Evolutionary conservation across 2,329 filamentous ascomycete genomes (phyloP).

Genomic region (Nannizzia gypsea): DNA sequence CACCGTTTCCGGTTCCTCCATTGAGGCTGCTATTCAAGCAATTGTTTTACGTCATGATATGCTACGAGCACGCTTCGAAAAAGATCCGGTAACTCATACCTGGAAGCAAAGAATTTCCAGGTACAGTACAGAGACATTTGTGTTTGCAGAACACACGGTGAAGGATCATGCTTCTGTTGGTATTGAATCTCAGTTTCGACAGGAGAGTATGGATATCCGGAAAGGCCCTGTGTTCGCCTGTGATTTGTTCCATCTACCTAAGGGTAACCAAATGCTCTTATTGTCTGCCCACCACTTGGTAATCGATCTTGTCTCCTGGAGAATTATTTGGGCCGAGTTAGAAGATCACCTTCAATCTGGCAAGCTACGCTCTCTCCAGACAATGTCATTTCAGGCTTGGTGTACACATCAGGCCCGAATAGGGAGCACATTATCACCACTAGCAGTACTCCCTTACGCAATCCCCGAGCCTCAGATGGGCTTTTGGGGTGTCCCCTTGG

Average conservation of each 20-base stretch:
- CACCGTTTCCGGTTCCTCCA: background rate
- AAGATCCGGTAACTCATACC: conserved; percentile 3
- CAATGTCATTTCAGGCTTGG: background rate
- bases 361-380: background rate
- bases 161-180: conserved; percentile 13
- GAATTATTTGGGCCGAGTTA: conserved; percentile 15
- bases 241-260: conserved; percentile 3
- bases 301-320: conserved; percentile 17
- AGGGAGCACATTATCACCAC: background rate
- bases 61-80: conserved; percentile 16
- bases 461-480: conserved; percentile 15
- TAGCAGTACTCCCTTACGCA: conserved; percentile 17
- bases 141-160: conserved; percentile 18
- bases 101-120: conserved; percentile 13
- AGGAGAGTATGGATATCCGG: conserved; percentile 23
- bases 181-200: conserved; percentile 17
- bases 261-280: conserved; percentile 4
- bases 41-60: conserved; percentile 13
- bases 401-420: background rate
- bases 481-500: conserved; percentile 27
- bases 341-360: conserved; percentile 20
- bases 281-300: conserved; percentile 15
- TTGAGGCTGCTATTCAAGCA: conserved; percentile 8
- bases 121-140: conserved; percentile 18
- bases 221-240: conserved; percentile 13